Evolutionary conservation across 129 eudicot species (phyloP).

Genomic region (Flaveria ramosissima): DNA sequence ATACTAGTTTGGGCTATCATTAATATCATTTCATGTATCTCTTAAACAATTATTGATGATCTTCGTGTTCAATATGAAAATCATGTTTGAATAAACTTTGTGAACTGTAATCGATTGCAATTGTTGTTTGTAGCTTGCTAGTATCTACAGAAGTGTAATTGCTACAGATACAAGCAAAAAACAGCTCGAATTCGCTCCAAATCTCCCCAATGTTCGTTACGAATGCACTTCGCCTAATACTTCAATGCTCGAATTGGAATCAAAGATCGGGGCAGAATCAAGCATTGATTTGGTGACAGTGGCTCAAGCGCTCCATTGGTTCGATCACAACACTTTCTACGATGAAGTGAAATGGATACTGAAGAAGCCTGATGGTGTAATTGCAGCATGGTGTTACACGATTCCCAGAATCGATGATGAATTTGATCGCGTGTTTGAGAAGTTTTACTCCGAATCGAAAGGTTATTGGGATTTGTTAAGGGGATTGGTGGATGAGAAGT

Average conservation of each 20-base stretch:
- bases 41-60: too few species aligned
- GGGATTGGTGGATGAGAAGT: conserved; percentile 52
- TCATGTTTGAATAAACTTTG: neutral
- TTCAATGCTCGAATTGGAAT: conserved; percentile 42
- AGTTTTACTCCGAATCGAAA: conserved; percentile 36
- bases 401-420: conserved; percentile 39
- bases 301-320: conserved; percentile 85
- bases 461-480: conserved; percentile 51
- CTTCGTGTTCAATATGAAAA: too few species aligned
- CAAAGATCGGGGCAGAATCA: conserved; percentile 35
- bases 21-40: too few species aligned
- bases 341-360: conserved; percentile 55
- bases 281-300: conserved; percentile 62
- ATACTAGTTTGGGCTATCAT: too few species aligned
- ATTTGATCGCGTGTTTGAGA: conserved; percentile 39
- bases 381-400: conserved; percentile 86
- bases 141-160: conserved; percentile 58
- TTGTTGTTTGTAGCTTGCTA: conserved; percentile 50
- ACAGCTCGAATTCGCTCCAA: conserved; percentile 75
- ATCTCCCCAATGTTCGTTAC: conserved; percentile 66
- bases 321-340: conserved; percentile 56
- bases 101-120: too few species aligned
- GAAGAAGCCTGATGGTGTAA: conserved; percentile 71
- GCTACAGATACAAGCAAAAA: conserved; percentile 77
- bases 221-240: conserved; percentile 47